phyloP scores from a whole-genome alignment of 352 stramenopile species.

The Achlya hypogyna region DNA sequence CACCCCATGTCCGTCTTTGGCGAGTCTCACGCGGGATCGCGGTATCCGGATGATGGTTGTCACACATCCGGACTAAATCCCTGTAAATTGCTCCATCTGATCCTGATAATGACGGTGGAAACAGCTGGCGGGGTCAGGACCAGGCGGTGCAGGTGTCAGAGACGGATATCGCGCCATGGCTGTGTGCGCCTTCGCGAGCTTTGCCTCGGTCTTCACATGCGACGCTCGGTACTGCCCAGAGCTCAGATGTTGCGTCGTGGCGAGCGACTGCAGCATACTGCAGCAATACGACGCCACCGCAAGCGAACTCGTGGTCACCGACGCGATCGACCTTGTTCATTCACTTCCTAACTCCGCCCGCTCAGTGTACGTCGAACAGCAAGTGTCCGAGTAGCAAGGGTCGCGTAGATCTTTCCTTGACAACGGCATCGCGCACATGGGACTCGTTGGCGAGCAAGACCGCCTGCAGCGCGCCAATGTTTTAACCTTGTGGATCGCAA shows the following conservation, averaged over 20 bases:
- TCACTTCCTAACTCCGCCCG: background rate
- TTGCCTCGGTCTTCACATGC: background rate
- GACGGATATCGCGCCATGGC: too few species aligned
- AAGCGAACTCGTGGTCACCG: background rate
- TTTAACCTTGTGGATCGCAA: background rate
- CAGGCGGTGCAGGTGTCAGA: too few species aligned
- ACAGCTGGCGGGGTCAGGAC: background rate
- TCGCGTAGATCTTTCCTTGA: background rate
- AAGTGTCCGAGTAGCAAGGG: background rate
- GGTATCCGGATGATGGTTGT: too few species aligned
- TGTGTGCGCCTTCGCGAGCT: background rate
- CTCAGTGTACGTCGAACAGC: background rate
- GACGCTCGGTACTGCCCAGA: background rate
- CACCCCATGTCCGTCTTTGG: too few species aligned
- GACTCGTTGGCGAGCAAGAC: background rate
- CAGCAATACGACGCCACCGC: background rate
- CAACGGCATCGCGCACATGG: background rate
- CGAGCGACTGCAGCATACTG: background rate
- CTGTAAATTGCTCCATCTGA: background rate
- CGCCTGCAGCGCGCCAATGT: background rate
- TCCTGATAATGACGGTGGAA: background rate
- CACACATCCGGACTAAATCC: background rate
- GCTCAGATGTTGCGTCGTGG: background rate
- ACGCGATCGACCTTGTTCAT: background rate
- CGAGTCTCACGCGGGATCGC: too few species aligned